Evolutionary conservation across 495 filamentous ascomycete species (phyloP).

Genomic region (Neurospora hispaniola): DNA sequence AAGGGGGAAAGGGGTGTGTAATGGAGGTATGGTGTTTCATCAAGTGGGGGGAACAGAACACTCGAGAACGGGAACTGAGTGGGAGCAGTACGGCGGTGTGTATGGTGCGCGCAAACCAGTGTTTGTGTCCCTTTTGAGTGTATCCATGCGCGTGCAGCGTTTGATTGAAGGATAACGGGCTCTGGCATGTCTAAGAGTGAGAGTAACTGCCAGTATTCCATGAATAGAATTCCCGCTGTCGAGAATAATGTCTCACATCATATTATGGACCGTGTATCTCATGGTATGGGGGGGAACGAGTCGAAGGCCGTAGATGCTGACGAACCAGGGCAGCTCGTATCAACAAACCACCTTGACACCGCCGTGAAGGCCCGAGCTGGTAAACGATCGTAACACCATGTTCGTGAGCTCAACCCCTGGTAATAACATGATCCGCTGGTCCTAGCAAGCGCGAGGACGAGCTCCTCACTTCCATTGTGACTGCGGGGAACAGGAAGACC

Average conservation of each 20-base stretch:
- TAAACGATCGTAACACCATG: not conserved
- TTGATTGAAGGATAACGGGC: conserved; percentile 1
- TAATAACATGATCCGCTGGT: not conserved
- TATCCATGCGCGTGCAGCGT: not conserved
- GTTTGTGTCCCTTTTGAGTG: not conserved
- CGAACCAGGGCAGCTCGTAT: not conserved
- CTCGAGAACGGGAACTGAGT: not conserved
- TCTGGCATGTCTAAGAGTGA: not conserved
- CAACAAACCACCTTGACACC: not conserved
- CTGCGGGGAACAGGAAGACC: conserved; percentile 15
- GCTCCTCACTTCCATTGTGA: not conserved
- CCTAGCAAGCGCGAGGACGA: not conserved
- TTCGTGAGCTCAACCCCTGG: not conserved
- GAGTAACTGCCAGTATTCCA: not conserved
- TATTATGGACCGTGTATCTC: not conserved
- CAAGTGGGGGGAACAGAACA: conserved; percentile 17
- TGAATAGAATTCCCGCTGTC: not conserved
- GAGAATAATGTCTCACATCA: not conserved
- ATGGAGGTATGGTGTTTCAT: conserved; percentile 8
- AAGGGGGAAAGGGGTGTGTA: conserved; percentile 6
- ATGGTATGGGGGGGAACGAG: not conserved
- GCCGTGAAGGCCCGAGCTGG: not conserved
- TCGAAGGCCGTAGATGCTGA: not conserved
- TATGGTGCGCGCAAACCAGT: conserved; percentile 1
- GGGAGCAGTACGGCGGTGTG: conserved; percentile 1